Evolutionary conservation across 805 yeast genomes (phyloP).

Genomic region (Tetrapisispora phaffii): DNA sequence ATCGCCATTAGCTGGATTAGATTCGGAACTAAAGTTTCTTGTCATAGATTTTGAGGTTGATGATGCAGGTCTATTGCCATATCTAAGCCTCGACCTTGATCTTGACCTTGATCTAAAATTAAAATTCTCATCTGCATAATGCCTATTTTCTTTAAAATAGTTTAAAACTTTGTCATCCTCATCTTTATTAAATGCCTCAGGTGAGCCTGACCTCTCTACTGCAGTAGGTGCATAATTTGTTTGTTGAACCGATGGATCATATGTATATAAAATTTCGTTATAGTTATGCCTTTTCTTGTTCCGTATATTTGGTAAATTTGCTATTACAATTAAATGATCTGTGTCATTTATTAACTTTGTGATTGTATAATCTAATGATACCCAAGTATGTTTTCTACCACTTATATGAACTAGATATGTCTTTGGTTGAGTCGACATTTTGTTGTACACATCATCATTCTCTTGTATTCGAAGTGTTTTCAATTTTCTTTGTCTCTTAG

Average conservation of each 20-base stretch:
- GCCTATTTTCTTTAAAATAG: slow-evolving; percentile 2
- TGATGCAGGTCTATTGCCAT: background rate
- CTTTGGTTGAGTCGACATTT: slow-evolving; percentile 29
- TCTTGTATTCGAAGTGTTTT: slow-evolving; percentile 14
- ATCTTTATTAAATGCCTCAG: background rate
- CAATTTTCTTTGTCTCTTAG: slow-evolving; percentile 19
- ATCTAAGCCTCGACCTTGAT: slow-evolving; percentile 6
- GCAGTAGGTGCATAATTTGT: background rate
- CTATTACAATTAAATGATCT: slow-evolving; percentile 54
- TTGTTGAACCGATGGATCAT: slow-evolving; percentile 1
- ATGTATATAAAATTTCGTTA: background rate
- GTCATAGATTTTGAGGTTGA: background rate
- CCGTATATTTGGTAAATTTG: slow-evolving; percentile 29
- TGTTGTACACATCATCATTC: slow-evolving; percentile 11
- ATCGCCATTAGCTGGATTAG: slow-evolving; percentile 3
- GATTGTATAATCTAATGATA: slow-evolving; percentile 63
- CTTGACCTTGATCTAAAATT: slow-evolving; percentile 6
- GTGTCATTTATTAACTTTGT: slow-evolving; percentile 48
- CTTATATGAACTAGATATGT: slow-evolving; percentile 53
- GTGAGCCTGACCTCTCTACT: background rate
- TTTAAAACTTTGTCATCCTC: slow-evolving; percentile 4
- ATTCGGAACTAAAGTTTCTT: slow-evolving; percentile 2
- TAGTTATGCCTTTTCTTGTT: slow-evolving; percentile 1
- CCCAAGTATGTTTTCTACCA: slow-evolving; percentile 76
- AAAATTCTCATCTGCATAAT: slow-evolving; percentile 1